phyloP scores from a whole-genome alignment of 2,329 filamentous ascomycete genomes.

The Cladosporium sp. region DNA sequence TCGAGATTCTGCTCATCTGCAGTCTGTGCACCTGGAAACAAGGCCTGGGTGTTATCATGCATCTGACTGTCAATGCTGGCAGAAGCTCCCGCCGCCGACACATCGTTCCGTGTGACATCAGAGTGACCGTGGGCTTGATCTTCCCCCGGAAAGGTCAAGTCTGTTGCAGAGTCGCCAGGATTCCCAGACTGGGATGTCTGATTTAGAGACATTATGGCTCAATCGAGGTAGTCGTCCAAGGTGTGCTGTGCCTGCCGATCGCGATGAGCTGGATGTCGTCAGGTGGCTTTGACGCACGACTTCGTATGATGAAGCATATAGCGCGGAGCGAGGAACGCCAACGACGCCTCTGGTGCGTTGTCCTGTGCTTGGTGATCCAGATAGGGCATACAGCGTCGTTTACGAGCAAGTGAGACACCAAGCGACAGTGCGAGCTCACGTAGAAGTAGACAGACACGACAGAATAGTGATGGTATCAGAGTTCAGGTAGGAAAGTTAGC shows the following conservation, averaged over 20 bases:
- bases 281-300: constrained; percentile 5
- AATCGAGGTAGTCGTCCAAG: not conserved
- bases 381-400: not conserved
- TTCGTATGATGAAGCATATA: not conserved
- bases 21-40: constrained; percentile 15
- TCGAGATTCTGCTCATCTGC: constrained; percentile 35
- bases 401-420: not conserved
- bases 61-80: not conserved
- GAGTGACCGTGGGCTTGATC: not conserved
- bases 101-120: too few relatives aligned
- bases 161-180: not conserved
- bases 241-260: constrained; percentile 8
- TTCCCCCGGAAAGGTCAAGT: not conserved
- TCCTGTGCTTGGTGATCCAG: not conserved
- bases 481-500: constrained; percentile 1
- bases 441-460: not conserved
- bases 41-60: not conserved
- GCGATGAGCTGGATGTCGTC: not conserved
- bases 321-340: not conserved
- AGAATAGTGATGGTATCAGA: not conserved
- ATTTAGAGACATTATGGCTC: not conserved
- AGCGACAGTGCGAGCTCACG: not conserved
- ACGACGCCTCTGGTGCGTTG: constrained; percentile 2
- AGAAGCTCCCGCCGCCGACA: not conserved
- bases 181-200: not conserved